Base-by-base conservation (phyloP, 2,329 filamentous ascomycete species). In the Rhinocladiella similis region DNA sequence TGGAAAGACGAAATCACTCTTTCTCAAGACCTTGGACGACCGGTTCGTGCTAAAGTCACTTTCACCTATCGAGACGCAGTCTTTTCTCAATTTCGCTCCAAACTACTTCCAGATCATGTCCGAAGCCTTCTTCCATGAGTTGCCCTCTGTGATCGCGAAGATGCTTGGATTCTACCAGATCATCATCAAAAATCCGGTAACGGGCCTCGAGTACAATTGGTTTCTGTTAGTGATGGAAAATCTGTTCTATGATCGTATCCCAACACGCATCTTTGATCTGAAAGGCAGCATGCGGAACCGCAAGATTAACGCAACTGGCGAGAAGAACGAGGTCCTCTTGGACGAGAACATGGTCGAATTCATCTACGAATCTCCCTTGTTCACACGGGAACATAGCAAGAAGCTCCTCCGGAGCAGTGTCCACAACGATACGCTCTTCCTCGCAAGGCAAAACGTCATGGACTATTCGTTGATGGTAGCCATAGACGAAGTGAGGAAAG, bases 291-390 rank as follows among this genome's bases (percentile, higher is more conserved):
- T 99, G 94, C 87, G 94, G 46, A 99, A 99, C 74, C 90, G 94
- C 67, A 97, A 96, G 71, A 96, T 97, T 45, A 88, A 97, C 69
- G 91, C 88, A 25, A 99, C 94, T 0, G 95, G 94, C 50, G 91
- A 97, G 73, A 89, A 93, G 63, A 94, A 97, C 65, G 94, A 99
- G 73, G 94, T 99, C 2, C 83, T 99, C 2, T 81, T 99, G 1
- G 94, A 99, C 68, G 95, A 99, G 70, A 99, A 99, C 73, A 94
- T 99, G 82, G 94, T 99, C 9, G 95, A 99, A 71, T 97, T 96
- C 70, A 97, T 99, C 62, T 99, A 96, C 67, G 94, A 99, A 70
- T 95, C 90, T 1, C 95, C 94, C 0, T 81, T 99, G 14, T 99
- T 99, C 71, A 88, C 93, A 9, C 86, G 95, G 46, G 94, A 99